A percentile compares a stretch with the other conserved stretches of the same genome.
Evolutionary conservation across 2,329 filamentous ascomycete species (phyloP).

Genomic region (Hymenoscyphus scutula): DNA sequence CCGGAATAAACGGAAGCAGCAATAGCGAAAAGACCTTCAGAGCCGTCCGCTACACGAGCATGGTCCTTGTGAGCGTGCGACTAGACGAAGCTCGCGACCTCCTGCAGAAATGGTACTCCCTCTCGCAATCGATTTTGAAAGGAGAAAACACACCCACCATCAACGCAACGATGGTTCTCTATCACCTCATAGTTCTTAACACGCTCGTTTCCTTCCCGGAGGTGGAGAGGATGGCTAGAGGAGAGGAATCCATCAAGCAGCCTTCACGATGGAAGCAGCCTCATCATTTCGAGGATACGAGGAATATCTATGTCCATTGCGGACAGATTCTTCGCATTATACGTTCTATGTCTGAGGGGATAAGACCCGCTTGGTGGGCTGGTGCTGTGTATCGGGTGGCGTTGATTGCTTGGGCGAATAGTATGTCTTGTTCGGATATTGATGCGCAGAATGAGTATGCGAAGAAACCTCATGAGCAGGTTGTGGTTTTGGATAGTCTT

Average conservation of each 20-base stretch:
- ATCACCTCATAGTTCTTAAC: neutral
- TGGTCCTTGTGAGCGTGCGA: neutral
- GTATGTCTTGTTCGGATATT: neutral
- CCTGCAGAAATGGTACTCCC: neutral
- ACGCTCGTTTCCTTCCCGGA: neutral
- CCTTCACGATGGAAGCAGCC: neutral
- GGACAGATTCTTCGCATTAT: neutral
- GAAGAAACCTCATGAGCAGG: neutral
- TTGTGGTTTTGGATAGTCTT: neutral
- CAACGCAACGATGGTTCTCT: conserved; percentile 1
- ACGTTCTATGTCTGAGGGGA: neutral
- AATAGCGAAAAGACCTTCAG: neutral
- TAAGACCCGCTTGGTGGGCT: neutral
- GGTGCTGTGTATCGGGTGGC: neutral
- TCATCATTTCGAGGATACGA: neutral
- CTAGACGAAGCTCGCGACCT: conserved; percentile 1
- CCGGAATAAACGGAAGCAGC: neutral
- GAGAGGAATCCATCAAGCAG: neutral
- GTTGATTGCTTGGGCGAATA: neutral
- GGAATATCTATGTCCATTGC: neutral
- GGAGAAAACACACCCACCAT: neutral
- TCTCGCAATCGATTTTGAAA: neutral
- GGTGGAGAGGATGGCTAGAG: neutral
- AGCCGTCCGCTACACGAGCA: neutral
- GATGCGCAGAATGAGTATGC: neutral